A percentile compares a stretch with the other conserved stretches of the same genome.
Conservation (phyloP, 1,284 basidiomycete species). For the Boletus sp. region DNA sequence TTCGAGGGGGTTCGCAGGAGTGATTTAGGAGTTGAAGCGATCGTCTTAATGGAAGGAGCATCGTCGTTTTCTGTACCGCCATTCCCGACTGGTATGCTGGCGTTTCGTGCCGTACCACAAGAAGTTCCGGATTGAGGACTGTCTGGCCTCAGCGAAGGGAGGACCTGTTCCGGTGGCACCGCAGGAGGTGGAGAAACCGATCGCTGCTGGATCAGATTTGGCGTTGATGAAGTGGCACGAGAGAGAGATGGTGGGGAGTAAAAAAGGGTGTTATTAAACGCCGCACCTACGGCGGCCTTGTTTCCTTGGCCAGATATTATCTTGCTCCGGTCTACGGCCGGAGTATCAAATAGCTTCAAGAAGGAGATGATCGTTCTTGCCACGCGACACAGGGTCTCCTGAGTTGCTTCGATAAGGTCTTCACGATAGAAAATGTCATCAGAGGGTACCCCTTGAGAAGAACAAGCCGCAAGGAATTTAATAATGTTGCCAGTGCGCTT, state of each 20-base stretch:
- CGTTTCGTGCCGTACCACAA: constrained; percentile 29
- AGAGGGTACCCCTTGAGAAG: constrained; percentile 56
- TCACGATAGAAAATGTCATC: constrained; percentile 66
- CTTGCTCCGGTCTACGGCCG: constrained; percentile 41
- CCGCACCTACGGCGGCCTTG: constrained; percentile 17
- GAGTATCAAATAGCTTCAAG: constrained; percentile 56
- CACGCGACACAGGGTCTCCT: constrained; percentile 61
- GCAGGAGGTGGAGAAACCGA: constrained; percentile 30
- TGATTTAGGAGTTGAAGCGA: constrained; percentile 48
- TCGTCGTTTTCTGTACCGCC: constrained; percentile 32
- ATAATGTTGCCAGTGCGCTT: constrained; percentile 64
- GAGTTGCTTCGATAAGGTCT: constrained; percentile 59
- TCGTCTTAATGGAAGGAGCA: constrained; percentile 35
- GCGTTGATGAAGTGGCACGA: constrained; percentile 55
- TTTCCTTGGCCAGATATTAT: constrained; percentile 40
- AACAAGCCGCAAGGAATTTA: constrained; percentile 68
- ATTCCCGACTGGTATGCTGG: constrained; percentile 16
- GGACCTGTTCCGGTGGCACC: constrained; percentile 47
- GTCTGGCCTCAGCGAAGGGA: constrained; percentile 52
- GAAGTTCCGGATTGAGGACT: constrained; percentile 42
- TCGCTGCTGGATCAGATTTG: constrained; percentile 45
- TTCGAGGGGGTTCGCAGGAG: constrained; percentile 44
- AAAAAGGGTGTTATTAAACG: constrained; percentile 27
- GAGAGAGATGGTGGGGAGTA: constrained; percentile 35
- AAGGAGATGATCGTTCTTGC: constrained; percentile 65